Evolutionary conservation across 495 filamentous ascomycete species (phyloP), one percentile per base, ranked within the genome.

Genomic region (Glarea lozoyensis): DNA sequence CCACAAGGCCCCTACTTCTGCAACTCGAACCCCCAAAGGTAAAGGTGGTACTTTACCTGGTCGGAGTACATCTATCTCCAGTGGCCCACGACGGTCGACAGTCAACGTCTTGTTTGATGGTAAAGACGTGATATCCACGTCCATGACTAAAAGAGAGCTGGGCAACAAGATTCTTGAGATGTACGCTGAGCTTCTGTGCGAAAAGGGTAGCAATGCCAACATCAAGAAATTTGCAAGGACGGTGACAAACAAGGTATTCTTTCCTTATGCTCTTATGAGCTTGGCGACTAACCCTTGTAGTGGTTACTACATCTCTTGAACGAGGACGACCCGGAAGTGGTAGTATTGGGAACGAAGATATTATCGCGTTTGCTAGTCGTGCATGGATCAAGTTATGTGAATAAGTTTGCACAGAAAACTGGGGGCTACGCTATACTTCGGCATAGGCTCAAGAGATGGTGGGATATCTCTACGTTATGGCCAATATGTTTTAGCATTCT

Each of bases 281-380:
- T 46, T 18, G 48, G 37, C 50, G 61, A 53, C 68, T 75, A 59
- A 75, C 58, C 40, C 54, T 51, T 43, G 25, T 52, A 95, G 87
- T 97, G 93, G 92, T 76, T 97, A 43, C 70, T 98, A 16, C 92
- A 95, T 62, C 78, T 98, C 20, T 75, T 97, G 36, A 87, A 85
- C 20, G 89, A 95, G 54, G 77, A 84, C 49, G 83, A 95, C 44
- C 75, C 84, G 2, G 81, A 87, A 56, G 79, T 94, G 32, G 82
- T 96, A 7, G 68, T 88, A 15, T 69, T 85, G 21, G 85, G 82
- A n/a, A 70, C 75, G 36, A 93, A 86, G 51, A 92, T 98, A 37
- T 66, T 97, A 11, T 79, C 86, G 35, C 84, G 88, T n/a, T 70
- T 96, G 9, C 66, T 98, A 12, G 75, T 92, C 33, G 68, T 79